Evolutionary conservation across 805 yeast genomes (phyloP).

Genomic region (Schwanniomyces polymorphus): DNA sequence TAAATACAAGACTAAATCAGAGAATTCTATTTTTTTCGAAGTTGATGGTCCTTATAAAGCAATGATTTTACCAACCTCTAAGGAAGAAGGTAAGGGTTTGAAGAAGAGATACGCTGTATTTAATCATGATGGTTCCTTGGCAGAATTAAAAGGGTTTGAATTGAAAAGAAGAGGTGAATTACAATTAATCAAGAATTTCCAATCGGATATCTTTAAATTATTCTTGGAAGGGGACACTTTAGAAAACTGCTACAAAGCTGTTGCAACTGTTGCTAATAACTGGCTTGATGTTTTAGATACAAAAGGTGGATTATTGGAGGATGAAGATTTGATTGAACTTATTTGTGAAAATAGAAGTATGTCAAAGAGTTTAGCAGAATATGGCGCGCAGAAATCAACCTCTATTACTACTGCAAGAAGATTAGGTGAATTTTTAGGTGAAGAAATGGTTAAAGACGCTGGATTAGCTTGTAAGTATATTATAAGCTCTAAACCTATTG

Average conservation of each 20-base stretch:
- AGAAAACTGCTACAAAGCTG: slow-evolving; percentile 81
- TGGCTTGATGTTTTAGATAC: slow-evolving; percentile 95
- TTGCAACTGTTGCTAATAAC: slow-evolving; percentile 88
- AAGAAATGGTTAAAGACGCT: slow-evolving; percentile 93
- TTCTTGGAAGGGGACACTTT: slow-evolving; percentile 83
- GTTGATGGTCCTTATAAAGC: slow-evolving; percentile 99
- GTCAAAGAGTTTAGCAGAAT: slow-evolving; percentile 89
- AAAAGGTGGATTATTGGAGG: slow-evolving; percentile 83
- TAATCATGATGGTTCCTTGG: slow-evolving; percentile 89
- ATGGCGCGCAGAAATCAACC: slow-evolving; percentile 87
- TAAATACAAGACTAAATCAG: slow-evolving; percentile 76
- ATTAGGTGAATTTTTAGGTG: slow-evolving; percentile 91
- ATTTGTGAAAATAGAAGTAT: slow-evolving; percentile 95
- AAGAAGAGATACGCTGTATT: slow-evolving; percentile 97
- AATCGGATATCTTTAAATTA: slow-evolving; percentile 87
- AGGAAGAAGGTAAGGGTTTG: slow-evolving; percentile 95
- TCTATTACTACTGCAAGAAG: slow-evolving; percentile 94
- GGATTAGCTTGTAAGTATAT: slow-evolving; percentile 95
- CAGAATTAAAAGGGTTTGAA: slow-evolving; percentile 96
- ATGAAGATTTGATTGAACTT: slow-evolving; percentile 89
- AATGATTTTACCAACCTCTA: slow-evolving; percentile 95
- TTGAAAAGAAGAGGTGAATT: slow-evolving; percentile 95
- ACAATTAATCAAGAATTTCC: slow-evolving; percentile 90
- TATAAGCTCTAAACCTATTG: slow-evolving; percentile 78
- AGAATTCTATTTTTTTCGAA: slow-evolving; percentile 94